Conservation (phyloP, 225 moss, liverwort and hornwort genomes). For the Marchantia paleacea region DNA sequence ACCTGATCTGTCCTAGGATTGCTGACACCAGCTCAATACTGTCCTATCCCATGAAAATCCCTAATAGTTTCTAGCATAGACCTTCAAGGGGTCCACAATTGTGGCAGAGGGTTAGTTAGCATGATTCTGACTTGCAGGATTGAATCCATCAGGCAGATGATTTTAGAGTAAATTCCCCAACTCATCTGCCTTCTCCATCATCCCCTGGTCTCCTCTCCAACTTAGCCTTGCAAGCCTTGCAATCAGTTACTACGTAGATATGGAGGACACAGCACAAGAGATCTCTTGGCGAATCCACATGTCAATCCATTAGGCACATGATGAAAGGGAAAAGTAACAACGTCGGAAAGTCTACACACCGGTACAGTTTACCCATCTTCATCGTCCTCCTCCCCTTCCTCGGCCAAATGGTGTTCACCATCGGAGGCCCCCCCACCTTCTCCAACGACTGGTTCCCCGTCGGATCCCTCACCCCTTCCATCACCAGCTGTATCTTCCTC, state of each 20-base stretch:
- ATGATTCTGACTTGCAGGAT: conserved; percentile 22
- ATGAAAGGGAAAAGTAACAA: conserved; percentile 22
- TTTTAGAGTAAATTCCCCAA: neutral
- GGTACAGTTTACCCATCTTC: conserved; percentile 45
- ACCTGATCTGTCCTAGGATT: conserved; percentile 14
- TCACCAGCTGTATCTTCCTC: conserved; percentile 55
- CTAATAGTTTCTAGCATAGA: conserved; percentile 32
- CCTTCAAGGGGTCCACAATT: conserved; percentile 23
- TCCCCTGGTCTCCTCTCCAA: conserved; percentile 17
- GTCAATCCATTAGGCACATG: conserved; percentile 19
- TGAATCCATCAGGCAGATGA: neutral
- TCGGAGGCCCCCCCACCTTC: conserved; percentile 47
- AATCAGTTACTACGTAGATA: conserved; percentile 20
- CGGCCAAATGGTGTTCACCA: conserved; percentile 42
- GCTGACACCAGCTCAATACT: conserved; percentile 31
- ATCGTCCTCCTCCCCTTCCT: conserved; percentile 49
- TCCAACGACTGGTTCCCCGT: conserved; percentile 43
- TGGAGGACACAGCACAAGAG: conserved; percentile 15
- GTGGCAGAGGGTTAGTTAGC: conserved; percentile 32
- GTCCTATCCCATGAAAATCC: conserved; percentile 38
- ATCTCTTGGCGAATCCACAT: conserved; percentile 14
- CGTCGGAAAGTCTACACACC: conserved; percentile 20
- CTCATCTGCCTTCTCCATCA: conserved; percentile 14
- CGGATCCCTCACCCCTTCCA: conserved; percentile 50
- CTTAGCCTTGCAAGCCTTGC: conserved; percentile 17